Conservation (phyloP, 139 green algal species). For the Mesotaenium endlicherianum region DNA sequence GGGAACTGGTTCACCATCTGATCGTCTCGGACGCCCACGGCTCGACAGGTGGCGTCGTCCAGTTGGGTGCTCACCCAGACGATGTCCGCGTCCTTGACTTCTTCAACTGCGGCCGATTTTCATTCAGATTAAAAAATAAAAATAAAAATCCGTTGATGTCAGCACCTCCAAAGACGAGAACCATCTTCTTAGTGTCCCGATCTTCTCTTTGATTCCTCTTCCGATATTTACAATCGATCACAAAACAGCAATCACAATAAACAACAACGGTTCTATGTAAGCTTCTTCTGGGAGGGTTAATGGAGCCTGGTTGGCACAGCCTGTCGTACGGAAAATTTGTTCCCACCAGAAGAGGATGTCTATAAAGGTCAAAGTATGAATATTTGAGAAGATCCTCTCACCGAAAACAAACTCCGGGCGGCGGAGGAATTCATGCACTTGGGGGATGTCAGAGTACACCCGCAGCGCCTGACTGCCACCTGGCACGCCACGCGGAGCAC, state of each 20-base stretch:
- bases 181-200: not conserved
- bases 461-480: not conserved
- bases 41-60: conserved; percentile 28
- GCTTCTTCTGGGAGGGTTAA: not conserved
- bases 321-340: not conserved
- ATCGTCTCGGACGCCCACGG: not conserved
- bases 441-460: not conserved
- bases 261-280: not conserved
- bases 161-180: not conserved
- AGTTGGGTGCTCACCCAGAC: conserved; percentile 31
- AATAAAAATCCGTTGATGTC: not conserved
- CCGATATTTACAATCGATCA: not conserved
- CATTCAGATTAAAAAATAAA: not conserved
- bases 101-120: conserved; percentile 26
- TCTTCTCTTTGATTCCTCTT: not conserved
- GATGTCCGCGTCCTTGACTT: conserved; percentile 30
- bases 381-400: not conserved
- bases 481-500: not conserved
- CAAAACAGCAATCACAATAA: not conserved
- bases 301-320: not conserved
- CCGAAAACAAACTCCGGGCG: conserved; percentile 5
- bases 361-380: not conserved
- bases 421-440: not conserved
- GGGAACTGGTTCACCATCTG: conserved; percentile 50
- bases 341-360: not conserved